Evolutionary conservation across 371 early-diverging fungal genomes (phyloP), one percentile per base, ranked within the genome.

Genomic region (Polyrhizophydium stewartii): DNA sequence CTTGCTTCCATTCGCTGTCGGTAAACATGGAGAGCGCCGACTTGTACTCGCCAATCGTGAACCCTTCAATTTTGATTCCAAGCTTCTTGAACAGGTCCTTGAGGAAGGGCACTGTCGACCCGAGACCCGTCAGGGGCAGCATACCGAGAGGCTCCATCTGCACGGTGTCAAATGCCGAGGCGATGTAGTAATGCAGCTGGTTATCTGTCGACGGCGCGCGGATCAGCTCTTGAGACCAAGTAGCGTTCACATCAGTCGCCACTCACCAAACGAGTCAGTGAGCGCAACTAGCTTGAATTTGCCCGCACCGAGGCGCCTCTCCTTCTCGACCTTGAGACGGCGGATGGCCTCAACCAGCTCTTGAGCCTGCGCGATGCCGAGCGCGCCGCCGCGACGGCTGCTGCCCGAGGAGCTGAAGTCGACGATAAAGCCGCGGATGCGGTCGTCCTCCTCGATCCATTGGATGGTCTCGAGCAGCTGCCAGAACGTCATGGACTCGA

Each of bases 181-280:
- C 85, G 59, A 86, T 61, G 62, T 75, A 84, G 63, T 85, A 86
- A 24, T 75, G 74, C 9, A 63, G 21, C 65, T 86, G 87, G 40
- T 70, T 74, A 49, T 79, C 77, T 68, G 28, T 24, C 24, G 30
- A 60, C 56, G 73, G 61, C 33, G 37, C 35, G 2, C n/a, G 17
- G 28, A 19, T 46, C n/a, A 40, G n/a, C 17, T 33, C 24, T 3
- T 27, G 22, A 32, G 60, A 19, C 19, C 40, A 43, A 16, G 31
- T 22, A 19, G 38, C n/a, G 35, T 13, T 3, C 7, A 35, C 13
- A 35, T 13, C 21, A 58, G 17, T 21, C 22, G 55, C 32, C 19
- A 22, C 35, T 62, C 71, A 69, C 78, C 73, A 62, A 84, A 80
- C 0, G 71, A 69, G 40, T 75, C 83, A 0, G 83, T 67, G 25